Evolutionary conservation across 441 rosid species (phyloP).

Genomic region (Manihot esculenta): DNA sequence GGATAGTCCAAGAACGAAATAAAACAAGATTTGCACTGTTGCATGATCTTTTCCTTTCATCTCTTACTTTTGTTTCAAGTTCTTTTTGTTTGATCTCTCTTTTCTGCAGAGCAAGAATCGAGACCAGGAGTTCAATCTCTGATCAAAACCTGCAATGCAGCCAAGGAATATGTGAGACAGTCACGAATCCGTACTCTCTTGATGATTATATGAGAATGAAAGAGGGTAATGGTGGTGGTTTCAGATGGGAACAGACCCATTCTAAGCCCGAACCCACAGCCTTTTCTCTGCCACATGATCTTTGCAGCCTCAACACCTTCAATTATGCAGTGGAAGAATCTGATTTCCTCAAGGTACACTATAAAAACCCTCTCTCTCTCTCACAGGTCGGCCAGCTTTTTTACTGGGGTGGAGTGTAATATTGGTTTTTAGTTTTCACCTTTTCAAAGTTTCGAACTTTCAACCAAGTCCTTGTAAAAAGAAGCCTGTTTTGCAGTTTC

Average conservation of each 20-base stretch:
- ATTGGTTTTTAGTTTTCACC: slow-evolving; percentile 15
- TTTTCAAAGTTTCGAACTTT: background rate
- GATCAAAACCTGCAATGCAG: slow-evolving; percentile 49
- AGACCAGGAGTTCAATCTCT: slow-evolving; percentile 50
- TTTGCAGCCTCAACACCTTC: slow-evolving; percentile 22
- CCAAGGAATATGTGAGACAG: slow-evolving; percentile 43
- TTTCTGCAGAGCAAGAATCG: slow-evolving; percentile 47
- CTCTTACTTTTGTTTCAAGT: slow-evolving; percentile 15
- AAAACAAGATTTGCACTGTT: slow-evolving; percentile 26
- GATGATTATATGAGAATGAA: slow-evolving; percentile 45
- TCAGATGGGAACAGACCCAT: slow-evolving; percentile 38
- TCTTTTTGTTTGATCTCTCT: slow-evolving; percentile 5
- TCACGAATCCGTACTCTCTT: slow-evolving; percentile 37
- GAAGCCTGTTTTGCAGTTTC: slow-evolving; percentile 4
- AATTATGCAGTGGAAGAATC: slow-evolving; percentile 37
- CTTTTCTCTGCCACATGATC: slow-evolving; percentile 30
- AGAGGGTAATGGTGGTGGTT: slow-evolving; percentile 29
- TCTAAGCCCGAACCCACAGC: slow-evolving; percentile 19
- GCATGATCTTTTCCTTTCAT: slow-evolving; percentile 27
- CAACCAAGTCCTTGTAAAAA: background rate
- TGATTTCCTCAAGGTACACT: slow-evolving; percentile 45
- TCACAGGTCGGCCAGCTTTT: slow-evolving; percentile 18
- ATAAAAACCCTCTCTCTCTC: background rate
- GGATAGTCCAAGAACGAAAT: slow-evolving; percentile 28
- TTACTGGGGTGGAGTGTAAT: slow-evolving; percentile 35